Percentiles rank a stretch among this genome's conserved stretches.
Evolutionary conservation across 441 rosid species (phyloP).

Genomic region (Gossypium gossypioides): DNA sequence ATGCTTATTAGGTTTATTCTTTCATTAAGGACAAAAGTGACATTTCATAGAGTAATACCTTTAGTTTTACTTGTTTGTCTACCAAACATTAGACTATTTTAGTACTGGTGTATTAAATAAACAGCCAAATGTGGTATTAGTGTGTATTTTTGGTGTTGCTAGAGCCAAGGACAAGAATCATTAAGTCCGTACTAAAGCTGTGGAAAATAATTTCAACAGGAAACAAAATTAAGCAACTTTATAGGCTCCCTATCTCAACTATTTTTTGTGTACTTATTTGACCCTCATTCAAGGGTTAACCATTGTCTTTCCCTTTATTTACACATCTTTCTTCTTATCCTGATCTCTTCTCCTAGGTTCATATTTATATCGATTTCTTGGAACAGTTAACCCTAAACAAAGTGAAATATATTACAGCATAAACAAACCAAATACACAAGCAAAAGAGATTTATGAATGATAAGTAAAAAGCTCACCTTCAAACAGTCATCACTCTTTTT

Average conservation of each 20-base stretch:
- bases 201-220: neutral
- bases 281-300: neutral
- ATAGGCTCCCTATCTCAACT: neutral
- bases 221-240: neutral
- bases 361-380: neutral
- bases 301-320: neutral
- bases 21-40: too few relatives aligned
- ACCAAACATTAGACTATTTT: too few relatives aligned
- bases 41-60: too few relatives aligned
- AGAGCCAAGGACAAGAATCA: neutral
- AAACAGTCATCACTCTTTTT: conserved; percentile 32
- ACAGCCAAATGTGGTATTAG: too few relatives aligned
- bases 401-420: neutral
- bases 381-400: neutral
- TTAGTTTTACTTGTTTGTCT: too few relatives aligned
- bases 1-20: too few relatives aligned
- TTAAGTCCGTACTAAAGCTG: neutral
- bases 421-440: neutral
- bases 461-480: conserved; percentile 24
- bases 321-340: neutral
- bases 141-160: neutral
- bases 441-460: neutral
- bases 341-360: neutral
- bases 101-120: too few relatives aligned
- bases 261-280: neutral